Base-by-base conservation (phyloP, 177 flowering plant genomes). In the Vitis hybrid region DNA sequence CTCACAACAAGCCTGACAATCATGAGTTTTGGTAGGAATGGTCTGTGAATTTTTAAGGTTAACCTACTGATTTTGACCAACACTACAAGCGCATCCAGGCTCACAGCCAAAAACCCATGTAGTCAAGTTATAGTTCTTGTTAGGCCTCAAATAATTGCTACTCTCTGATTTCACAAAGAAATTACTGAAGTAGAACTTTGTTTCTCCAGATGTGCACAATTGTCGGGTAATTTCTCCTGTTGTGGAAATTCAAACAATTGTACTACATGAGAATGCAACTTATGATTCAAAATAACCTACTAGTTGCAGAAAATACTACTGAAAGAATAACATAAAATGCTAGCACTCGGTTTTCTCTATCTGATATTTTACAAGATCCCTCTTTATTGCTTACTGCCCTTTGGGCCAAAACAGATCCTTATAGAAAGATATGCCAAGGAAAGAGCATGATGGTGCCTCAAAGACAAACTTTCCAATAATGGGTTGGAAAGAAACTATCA, bases 31-130 rank as follows among this genome's bases (percentile, higher is more conserved):
- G 18, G 66, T 3, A 54, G 97, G 97, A 50, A 88, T 78, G 5
- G 62, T 65, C 61, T 76, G 65, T 2, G 87, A 72, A 65, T 87
- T 75, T 64, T 72, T 72, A 8, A 91, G 82, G 77, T 91, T 88
- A 65, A 87, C 83, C 46, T 80, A 68, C 70, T 77, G 54, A 65
- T 77, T 62, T 21, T 32, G 61, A 46, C 80, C 87, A 72, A 78
- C 76, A 73, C 88, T 81, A 76, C 99, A 95, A 48, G 95, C 90
- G 98, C 99, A 95, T 62, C 99, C 97, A 2, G 99, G 97, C 80
- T 95, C 98, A 80, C 99, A 95, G 35, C 99, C 99, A 65, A 83
- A 49, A 63, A 79, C 71, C 98, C 97, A 92, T 4, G 86, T 70
- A 35, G 89, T 84, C 72, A 88, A 81, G 77, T 95, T 95, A 65